Evolutionary conservation across 148 eudicot species (phyloP), one percentile per base, ranked within the genome.

Genomic region (Rhododendron mucronatum): DNA sequence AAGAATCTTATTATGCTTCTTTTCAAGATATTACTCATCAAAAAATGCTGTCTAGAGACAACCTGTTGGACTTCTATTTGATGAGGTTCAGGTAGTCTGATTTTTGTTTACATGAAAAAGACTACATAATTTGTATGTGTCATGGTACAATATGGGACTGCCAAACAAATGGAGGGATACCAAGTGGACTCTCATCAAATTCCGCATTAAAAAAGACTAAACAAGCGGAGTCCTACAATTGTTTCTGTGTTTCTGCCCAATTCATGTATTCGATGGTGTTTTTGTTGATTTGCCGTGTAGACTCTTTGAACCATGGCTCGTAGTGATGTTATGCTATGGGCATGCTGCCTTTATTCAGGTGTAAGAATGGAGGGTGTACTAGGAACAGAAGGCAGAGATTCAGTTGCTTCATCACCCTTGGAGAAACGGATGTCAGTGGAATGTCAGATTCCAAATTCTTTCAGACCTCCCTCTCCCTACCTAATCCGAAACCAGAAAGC

Each of bases 351-450:
- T 79, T 80, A 21, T 84, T 86, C 85, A 91, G 96, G 91, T 30
- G 45, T 77, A 51, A 89, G 89, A 86, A 51, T 82, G 67, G 91
- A 80, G 37, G 57, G 59, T 33, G 57, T 65, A 20, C n/a, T 48
- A 50, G 78, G 80, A 33, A 71, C 82, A 67, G 59, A 90, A 50
- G 91, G 90, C 74, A 84, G 82, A 86, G 84, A 73, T 81, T 86
- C 90, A 84, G 86, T 83, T 89, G 89, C 84, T 84, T 86, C 92
- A 61, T 91, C 93, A 59, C 91, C 92, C 37, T 39, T 88, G 78
- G 92, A 93, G 77, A 92, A 94, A 78, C 86, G 78, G 78, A 83
- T 84, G 13, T 77, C 90, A 81, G 13, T 89, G 82, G 92, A 91
- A 78, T 89, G 92, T 80, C 87, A 85, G 59, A 81, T 88, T 83